Conservation (phyloP, 805 yeast species). For the Saccharomycopsis sp. region DNA sequence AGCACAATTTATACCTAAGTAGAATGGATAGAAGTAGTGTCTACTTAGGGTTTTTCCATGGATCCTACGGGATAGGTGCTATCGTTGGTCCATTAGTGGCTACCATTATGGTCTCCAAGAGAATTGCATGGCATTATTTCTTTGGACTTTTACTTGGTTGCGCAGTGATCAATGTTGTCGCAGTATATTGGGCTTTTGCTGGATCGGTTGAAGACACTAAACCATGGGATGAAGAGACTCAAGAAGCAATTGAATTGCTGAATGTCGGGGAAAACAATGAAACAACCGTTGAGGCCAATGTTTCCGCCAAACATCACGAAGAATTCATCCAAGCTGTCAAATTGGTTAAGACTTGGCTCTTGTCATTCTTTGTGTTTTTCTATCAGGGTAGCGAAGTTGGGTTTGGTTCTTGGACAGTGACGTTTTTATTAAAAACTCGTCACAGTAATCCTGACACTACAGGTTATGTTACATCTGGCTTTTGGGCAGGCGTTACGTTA, state of each 20-base stretch:
- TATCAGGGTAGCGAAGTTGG: constrained; percentile 62
- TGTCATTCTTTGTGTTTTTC: constrained; percentile 46
- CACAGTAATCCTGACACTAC: constrained; percentile 34
- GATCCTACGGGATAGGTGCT: constrained; percentile 60
- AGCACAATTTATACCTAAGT: constrained; percentile 45
- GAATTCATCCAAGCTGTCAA: constrained; percentile 30
- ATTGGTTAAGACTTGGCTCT: constrained; percentile 41
- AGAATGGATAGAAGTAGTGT: constrained; percentile 41
- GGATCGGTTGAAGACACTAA: constrained; percentile 38
- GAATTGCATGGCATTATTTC: constrained; percentile 47
- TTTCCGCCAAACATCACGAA: constrained; percentile 2
- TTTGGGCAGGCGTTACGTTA: constrained; percentile 57
- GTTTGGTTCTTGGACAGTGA: constrained; percentile 60
- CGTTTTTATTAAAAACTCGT: constrained; percentile 47
- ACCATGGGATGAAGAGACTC: constrained; percentile 25
- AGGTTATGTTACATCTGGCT: constrained; percentile 58
- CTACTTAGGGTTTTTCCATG: constrained; percentile 51
- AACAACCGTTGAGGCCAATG: neutral
- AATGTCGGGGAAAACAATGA: neutral
- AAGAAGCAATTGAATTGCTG: constrained; percentile 9
- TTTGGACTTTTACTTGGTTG: constrained; percentile 47
- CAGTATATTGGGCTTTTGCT: constrained; percentile 37
- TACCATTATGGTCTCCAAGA: constrained; percentile 43
- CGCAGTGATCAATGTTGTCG: constrained; percentile 29
- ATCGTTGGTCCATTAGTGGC: constrained; percentile 53